A percentile compares a stretch with the other conserved stretches of the same genome.
phyloP scores from a whole-genome alignment of 2,329 filamentous ascomycete species.

The Aspergillus clavatus region DNA sequence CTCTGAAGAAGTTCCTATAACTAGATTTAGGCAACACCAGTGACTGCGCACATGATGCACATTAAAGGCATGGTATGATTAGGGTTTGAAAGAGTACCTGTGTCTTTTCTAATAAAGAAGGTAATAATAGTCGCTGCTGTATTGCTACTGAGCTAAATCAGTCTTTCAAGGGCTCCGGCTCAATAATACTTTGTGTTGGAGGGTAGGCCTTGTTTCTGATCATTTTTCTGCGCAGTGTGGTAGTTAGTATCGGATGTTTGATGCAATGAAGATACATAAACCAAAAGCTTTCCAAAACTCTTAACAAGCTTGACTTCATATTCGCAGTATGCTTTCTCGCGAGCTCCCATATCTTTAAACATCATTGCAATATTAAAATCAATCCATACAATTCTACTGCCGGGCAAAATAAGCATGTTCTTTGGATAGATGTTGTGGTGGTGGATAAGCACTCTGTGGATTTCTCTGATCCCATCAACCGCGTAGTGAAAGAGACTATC shows the following conservation, averaged over 20 bases:
- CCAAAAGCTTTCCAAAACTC: slow-evolving; percentile 13
- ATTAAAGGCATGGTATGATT: slow-evolving; percentile 15
- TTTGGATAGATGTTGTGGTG: slow-evolving; percentile 18
- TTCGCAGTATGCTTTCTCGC: slow-evolving; percentile 6
- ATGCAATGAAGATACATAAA: background rate
- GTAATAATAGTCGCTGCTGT: too few relatives aligned
- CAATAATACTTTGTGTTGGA: slow-evolving; percentile 19
- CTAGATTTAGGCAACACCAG: slow-evolving; percentile 10
- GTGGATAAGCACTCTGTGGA: slow-evolving; percentile 15
- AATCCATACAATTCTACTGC: slow-evolving; percentile 19
- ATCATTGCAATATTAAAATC: slow-evolving; percentile 23
- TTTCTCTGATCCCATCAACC: slow-evolving; percentile 17
- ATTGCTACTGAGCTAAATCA: too few relatives aligned
- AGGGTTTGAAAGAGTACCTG: too few relatives aligned
- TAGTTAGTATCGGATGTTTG: slow-evolving; percentile 6
- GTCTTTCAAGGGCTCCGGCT: too few relatives aligned
- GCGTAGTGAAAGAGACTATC: slow-evolving; percentile 11
- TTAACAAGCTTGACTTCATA: slow-evolving; percentile 15
- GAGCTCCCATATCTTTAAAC: slow-evolving; percentile 10
- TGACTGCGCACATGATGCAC: slow-evolving; percentile 15
- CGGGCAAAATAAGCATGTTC: slow-evolving; percentile 17
- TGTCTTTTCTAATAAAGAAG: too few relatives aligned
- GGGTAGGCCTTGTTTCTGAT: slow-evolving; percentile 16
- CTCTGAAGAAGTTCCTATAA: background rate
- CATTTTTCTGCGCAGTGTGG: slow-evolving; percentile 15